Evolutionary conservation across 2,329 filamentous ascomycete species (phyloP).

Genomic region (Alternaria postmessia): DNA sequence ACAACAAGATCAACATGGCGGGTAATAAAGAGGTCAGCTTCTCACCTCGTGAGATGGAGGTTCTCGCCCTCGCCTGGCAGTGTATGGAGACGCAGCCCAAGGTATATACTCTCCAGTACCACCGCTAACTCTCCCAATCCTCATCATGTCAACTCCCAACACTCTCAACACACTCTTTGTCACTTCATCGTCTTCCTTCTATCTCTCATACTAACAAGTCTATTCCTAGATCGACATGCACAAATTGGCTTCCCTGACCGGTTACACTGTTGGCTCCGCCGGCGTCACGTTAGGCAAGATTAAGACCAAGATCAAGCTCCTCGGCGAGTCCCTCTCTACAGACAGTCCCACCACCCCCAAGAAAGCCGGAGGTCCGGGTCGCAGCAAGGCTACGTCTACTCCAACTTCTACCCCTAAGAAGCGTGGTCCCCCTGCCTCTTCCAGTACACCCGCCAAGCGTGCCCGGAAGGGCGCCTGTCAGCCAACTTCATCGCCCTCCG

Average conservation of each 20-base stretch:
- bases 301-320: slow-evolving; percentile 40
- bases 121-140: neutral
- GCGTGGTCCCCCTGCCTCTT: neutral
- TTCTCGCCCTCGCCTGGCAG: slow-evolving; percentile 45
- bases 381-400: neutral
- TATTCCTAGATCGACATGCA: slow-evolving; percentile 22
- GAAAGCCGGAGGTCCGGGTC: neutral
- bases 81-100: slow-evolving; percentile 46
- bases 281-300: slow-evolving; percentile 42
- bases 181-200: neutral
- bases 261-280: slow-evolving; percentile 39
- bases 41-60: slow-evolving; percentile 39
- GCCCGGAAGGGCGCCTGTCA: slow-evolving; percentile 21
- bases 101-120: slow-evolving; percentile 21
- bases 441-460: slow-evolving; percentile 17
- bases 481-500: neutral
- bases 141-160: neutral
- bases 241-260: slow-evolving; percentile 32
- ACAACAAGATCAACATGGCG: slow-evolving; percentile 18
- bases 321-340: slow-evolving; percentile 14
- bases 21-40: slow-evolving; percentile 21
- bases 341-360: slow-evolving; percentile 3
- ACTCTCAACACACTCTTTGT: neutral
- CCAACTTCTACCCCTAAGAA: slow-evolving; percentile 34
- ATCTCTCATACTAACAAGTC: slow-evolving; percentile 10